phyloP scores from a whole-genome alignment of 306 rosid species.

The Albizia julibrissin region DNA sequence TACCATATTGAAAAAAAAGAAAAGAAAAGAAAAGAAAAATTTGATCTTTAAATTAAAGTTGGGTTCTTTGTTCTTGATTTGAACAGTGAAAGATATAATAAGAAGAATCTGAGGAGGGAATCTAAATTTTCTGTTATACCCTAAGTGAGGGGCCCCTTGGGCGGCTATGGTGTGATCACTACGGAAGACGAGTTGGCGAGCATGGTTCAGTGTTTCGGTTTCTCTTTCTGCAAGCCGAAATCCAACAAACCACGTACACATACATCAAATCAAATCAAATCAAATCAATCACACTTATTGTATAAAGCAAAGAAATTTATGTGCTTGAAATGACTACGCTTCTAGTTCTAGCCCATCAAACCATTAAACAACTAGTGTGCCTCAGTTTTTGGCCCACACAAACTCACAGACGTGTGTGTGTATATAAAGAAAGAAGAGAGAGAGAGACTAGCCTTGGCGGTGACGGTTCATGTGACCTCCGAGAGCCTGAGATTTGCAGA shows the following conservation, averaged over 20 bases:
- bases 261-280: conserved; percentile 4
- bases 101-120: not conserved
- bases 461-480: conserved; percentile 99
- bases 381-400: not conserved
- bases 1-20: not conserved
- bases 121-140: conserved; percentile 42
- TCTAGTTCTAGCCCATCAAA: not conserved
- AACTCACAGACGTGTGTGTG: not conserved
- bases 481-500: conserved; percentile 99
- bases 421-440: not conserved
- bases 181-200: conserved; percentile 91
- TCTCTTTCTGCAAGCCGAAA: conserved; percentile 72
- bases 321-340: conserved; percentile 54
- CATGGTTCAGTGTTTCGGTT: conserved; percentile 95
- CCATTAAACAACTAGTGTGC: not conserved
- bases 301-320: conserved; percentile 1
- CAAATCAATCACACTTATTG: not conserved
- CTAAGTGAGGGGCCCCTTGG: conserved; percentile 53
- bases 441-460: conserved; percentile 80
- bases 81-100: not conserved
- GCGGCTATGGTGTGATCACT: conserved; percentile 56
- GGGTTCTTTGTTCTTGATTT: not conserved
- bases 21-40: not conserved
- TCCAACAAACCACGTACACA: conserved; percentile 15
- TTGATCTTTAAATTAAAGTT: not conserved